A percentile compares a stretch with the other conserved stretches of the same genome.
Conservation (phyloP, 2,329 filamentous ascomycete genomes). For the Golovinomyces cichoracearum region DNA sequence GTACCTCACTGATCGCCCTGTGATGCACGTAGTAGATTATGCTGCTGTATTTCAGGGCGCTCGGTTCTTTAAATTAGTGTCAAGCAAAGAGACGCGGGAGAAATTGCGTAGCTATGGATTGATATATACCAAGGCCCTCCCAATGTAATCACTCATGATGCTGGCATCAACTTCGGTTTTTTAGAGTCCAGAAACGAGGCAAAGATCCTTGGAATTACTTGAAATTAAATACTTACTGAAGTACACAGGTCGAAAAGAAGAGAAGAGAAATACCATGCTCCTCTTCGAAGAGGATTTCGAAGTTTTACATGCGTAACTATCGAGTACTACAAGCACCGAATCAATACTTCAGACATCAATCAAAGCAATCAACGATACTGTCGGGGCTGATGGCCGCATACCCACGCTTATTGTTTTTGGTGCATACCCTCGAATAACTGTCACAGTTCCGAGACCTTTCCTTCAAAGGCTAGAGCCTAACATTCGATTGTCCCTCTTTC, state of each 20-base stretch:
- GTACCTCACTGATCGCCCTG: constrained; percentile 1
- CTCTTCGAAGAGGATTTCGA: constrained; percentile 1
- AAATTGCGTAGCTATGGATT: constrained; percentile 2
- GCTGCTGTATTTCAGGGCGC: constrained; percentile 1
- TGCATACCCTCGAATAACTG: not conserved
- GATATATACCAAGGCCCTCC: constrained; percentile 3
- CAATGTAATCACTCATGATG: not conserved
- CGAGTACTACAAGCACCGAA: not conserved
- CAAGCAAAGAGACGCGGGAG: not conserved
- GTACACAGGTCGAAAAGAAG: constrained; percentile 1
- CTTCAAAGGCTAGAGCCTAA: too few species aligned
- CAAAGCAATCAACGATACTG: not conserved
- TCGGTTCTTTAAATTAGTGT: constrained; percentile 1
- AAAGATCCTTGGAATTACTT: not conserved
- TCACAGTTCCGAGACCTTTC: too few species aligned
- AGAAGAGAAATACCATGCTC: constrained; percentile 2
- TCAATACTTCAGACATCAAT: not conserved
- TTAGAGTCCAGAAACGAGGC: constrained; percentile 2
- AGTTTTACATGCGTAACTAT: not conserved
- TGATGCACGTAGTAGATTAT: constrained; percentile 2
- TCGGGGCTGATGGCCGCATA: not conserved
- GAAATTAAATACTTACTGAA: not conserved
- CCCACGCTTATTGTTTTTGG: not conserved
- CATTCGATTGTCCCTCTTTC: too few species aligned
- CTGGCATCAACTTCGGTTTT: constrained; percentile 3